Conservation (phyloP, 208 protist genomes). For the Trypanosoma platydactyli region DNA sequence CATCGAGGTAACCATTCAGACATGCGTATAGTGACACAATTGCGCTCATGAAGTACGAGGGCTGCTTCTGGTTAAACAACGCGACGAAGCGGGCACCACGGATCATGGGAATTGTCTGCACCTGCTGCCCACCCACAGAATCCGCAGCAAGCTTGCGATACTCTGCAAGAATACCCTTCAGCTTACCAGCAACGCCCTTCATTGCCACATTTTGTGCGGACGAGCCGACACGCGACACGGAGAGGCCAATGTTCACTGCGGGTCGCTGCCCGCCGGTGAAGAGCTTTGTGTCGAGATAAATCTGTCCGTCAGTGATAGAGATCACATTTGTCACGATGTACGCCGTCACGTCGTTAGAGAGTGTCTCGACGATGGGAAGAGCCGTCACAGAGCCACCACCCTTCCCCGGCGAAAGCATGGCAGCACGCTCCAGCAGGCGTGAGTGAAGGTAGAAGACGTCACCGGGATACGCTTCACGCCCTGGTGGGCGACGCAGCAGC, state of each 20-base stretch:
- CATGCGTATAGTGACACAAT: constrained; percentile 82
- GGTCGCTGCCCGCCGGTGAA: constrained; percentile 93
- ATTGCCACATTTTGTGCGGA: constrained; percentile 92
- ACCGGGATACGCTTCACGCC: constrained; percentile 93
- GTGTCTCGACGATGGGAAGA: constrained; percentile 93
- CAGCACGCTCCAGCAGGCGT: constrained; percentile 91
- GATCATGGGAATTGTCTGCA: constrained; percentile 82
- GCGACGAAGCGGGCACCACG: constrained; percentile 79
- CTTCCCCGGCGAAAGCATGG: constrained; percentile 84
- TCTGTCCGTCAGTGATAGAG: constrained; percentile 95
- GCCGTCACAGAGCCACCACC: constrained; percentile 90
- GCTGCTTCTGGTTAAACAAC: constrained; percentile 88
- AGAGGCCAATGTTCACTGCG: constrained; percentile 94
- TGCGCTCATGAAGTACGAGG: constrained; percentile 83
- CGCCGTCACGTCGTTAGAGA: constrained; percentile 93
- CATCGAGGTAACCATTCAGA: constrained; percentile 83
- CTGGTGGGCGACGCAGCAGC: constrained; percentile 89
- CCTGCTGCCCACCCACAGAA: constrained; percentile 69
- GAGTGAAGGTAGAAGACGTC: constrained; percentile 96
- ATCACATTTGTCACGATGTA: constrained; percentile 96
- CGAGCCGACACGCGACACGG: constrained; percentile 93
- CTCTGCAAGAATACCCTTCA: constrained; percentile 93
- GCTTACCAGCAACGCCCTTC: constrained; percentile 90
- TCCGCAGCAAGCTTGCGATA: constrained; percentile 93
- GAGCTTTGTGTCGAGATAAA: constrained; percentile 93